A percentile compares a stretch with the other conserved stretches of the same genome.
phyloP scores from a whole-genome alignment of 805 yeast species.

The Teunomyces aglyptinius region DNA sequence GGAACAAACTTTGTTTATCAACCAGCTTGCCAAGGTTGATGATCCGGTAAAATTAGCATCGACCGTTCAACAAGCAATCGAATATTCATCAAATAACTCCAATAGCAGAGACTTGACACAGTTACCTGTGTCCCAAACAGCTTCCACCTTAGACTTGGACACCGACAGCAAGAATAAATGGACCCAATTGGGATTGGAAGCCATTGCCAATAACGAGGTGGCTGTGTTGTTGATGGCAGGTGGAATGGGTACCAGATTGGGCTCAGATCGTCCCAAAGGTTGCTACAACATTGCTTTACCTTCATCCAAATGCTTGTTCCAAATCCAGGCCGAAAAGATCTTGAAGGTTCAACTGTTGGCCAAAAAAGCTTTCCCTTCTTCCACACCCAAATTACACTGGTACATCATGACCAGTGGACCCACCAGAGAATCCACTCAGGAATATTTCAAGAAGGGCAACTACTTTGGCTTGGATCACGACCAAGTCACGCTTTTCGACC shows the following conservation, averaged over 20 bases:
- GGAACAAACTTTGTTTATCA: slow-evolving; percentile 34
- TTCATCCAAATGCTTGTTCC: slow-evolving; percentile 79
- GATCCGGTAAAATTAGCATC: slow-evolving; percentile 41
- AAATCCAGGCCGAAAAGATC: slow-evolving; percentile 88
- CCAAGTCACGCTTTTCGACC: slow-evolving; percentile 82
- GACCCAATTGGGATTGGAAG: slow-evolving; percentile 57
- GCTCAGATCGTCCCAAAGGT: slow-evolving; percentile 89
- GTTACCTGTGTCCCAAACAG: slow-evolving; percentile 47
- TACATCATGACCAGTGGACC: slow-evolving; percentile 95
- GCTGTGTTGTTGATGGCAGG: slow-evolving; percentile 96
- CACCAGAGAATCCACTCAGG: slow-evolving; percentile 72
- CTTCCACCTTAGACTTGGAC: slow-evolving; percentile 49
- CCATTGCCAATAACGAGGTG: slow-evolving; percentile 70
- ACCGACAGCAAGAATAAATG: slow-evolving; percentile 34
- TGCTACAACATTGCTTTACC: slow-evolving; percentile 87
- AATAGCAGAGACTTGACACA: slow-evolving; percentile 37
- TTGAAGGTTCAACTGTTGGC: slow-evolving; percentile 60
- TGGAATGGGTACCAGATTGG: slow-evolving; percentile 96
- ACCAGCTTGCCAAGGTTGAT: slow-evolving; percentile 40
- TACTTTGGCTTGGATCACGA: slow-evolving; percentile 67
- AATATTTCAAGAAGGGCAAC: slow-evolving; percentile 56
- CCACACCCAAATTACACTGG: slow-evolving; percentile 56
- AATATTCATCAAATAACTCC: slow-evolving; percentile 28
- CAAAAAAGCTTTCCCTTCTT: slow-evolving; percentile 20
- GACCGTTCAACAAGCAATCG: slow-evolving; percentile 48